phyloP scores from a whole-genome alignment of 1,139 yeast genomes.

The Suhomyces bokatorum region DNA sequence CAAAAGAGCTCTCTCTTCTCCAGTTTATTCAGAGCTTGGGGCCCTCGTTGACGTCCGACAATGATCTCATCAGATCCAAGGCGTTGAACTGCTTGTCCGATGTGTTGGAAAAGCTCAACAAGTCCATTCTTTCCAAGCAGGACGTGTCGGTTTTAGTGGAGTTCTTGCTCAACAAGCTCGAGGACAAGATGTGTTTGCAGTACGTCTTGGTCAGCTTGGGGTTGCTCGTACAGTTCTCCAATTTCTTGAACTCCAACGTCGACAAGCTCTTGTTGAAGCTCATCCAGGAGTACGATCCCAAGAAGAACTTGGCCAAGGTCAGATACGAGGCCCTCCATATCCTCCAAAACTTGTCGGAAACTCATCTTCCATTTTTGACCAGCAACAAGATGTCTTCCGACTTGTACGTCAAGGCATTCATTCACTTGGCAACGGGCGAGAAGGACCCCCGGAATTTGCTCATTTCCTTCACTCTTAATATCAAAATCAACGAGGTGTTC shows the following conservation, averaged over 20 bases:
- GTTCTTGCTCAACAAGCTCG: conserved; percentile 65
- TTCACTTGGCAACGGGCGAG: conserved; percentile 78
- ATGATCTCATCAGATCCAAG: conserved; percentile 48
- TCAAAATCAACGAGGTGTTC: conserved; percentile 47
- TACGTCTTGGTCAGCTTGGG: conserved; percentile 57
- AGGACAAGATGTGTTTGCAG: conserved; percentile 57
- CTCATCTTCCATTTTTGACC: conserved; percentile 19
- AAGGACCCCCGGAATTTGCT: conserved; percentile 90
- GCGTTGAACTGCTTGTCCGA: conserved; percentile 62
- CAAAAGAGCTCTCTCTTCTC: conserved; percentile 44
- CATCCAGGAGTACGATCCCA: conserved; percentile 54
- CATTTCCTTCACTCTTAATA: conserved; percentile 63
- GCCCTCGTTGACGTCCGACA: conserved; percentile 64
- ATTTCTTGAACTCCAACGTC: conserved; percentile 33
- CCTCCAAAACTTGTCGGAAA: conserved; percentile 36
- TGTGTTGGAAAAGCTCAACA: conserved; percentile 42
- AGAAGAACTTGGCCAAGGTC: conserved; percentile 62
- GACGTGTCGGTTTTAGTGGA: conserved; percentile 69
- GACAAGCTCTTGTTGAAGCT: conserved; percentile 44
- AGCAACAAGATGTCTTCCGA: conserved; percentile 27
- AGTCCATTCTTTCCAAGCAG: conserved; percentile 47
- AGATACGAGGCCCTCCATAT: conserved; percentile 62
- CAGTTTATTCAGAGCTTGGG: conserved; percentile 58
- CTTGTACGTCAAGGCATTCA: conserved; percentile 53
- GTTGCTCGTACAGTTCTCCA: conserved; percentile 51